Percentiles rank a stretch among this genome's conserved stretches.
Conservation (phyloP, 2,329 filamentous ascomycete genomes). For the Cordyceps fumosorosea region DNA sequence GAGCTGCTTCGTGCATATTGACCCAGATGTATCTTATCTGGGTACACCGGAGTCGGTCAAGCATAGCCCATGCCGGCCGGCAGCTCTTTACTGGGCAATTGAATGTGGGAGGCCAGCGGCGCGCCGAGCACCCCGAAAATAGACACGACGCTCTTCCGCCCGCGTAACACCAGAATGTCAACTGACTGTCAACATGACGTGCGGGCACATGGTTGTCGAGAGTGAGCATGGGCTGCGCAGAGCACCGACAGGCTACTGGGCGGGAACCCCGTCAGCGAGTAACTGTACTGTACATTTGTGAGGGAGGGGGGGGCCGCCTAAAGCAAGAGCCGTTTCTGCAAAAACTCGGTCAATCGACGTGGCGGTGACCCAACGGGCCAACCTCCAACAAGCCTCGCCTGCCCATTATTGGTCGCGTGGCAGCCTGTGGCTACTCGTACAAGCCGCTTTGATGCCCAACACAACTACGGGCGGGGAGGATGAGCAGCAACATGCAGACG, state of each 20-base stretch:
- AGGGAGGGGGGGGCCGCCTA: background rate
- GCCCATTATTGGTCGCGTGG: conserved; percentile 3
- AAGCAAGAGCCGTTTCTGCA: conserved; percentile 2
- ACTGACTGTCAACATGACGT: background rate
- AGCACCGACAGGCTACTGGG: background rate
- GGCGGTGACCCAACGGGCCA: conserved; percentile 13
- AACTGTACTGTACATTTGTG: background rate
- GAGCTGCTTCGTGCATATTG: background rate
- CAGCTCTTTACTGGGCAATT: background rate
- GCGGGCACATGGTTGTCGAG: background rate
- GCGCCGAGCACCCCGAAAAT: background rate
- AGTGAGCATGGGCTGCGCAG: background rate
- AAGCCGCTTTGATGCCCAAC: conserved; percentile 13
- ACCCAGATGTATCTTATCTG: background rate
- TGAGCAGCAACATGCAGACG: background rate
- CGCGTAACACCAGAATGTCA: background rate
- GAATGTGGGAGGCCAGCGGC: background rate
- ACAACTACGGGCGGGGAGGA: conserved; percentile 7
- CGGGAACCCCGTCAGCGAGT: conserved; percentile 1
- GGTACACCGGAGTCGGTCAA: background rate
- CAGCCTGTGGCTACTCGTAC: conserved; percentile 7
- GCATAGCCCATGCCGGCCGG: background rate
- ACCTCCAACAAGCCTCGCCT: background rate
- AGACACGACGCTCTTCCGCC: background rate
- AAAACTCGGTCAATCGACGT: conserved; percentile 15